Conservation (phyloP, 163 green algal species). For the Scenedesmus sp. region DNA sequence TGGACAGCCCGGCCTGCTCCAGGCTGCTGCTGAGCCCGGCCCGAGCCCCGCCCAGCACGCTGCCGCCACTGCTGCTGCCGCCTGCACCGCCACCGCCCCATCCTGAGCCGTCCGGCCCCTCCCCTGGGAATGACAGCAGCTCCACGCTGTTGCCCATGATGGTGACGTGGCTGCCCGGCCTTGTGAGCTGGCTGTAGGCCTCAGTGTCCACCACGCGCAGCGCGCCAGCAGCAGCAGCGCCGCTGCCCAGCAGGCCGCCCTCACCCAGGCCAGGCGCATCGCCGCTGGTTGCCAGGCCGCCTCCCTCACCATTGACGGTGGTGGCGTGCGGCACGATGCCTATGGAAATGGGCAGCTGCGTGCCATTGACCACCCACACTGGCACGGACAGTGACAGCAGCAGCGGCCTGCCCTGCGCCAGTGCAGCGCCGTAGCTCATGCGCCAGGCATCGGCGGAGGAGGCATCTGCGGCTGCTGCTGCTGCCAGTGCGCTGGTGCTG, state of each 20-base stretch:
- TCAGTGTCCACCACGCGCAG: constrained; percentile 62
- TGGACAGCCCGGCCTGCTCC: neutral
- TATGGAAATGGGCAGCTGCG: constrained; percentile 65
- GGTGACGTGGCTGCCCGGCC: constrained; percentile 46
- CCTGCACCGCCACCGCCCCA: neutral
- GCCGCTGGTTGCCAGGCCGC: neutral
- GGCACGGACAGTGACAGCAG: constrained; percentile 76
- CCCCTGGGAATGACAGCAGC: constrained; percentile 66
- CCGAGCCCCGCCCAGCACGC: neutral
- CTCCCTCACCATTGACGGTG: neutral
- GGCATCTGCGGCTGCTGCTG: constrained; percentile 8
- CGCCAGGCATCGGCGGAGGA: constrained; percentile 42
- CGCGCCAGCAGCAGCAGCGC: neutral
- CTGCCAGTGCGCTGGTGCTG: constrained; percentile 21
- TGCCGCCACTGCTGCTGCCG: constrained; percentile 1
- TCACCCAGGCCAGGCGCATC: neutral
- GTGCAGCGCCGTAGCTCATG: constrained; percentile 67
- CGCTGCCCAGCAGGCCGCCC: neutral
- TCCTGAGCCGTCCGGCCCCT: constrained; percentile 6
- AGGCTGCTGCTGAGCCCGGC: neutral
- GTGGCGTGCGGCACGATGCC: constrained; percentile 38
- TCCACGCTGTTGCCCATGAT: constrained; percentile 69
- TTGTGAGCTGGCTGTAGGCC: constrained; percentile 30
- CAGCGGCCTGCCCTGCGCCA: constrained; percentile 77
- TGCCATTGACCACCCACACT: constrained; percentile 89